A percentile compares a stretch with the other conserved stretches of the same genome.
Conservation (phyloP, 345 rosid species). For the Arabis hirsuta region DNA sequence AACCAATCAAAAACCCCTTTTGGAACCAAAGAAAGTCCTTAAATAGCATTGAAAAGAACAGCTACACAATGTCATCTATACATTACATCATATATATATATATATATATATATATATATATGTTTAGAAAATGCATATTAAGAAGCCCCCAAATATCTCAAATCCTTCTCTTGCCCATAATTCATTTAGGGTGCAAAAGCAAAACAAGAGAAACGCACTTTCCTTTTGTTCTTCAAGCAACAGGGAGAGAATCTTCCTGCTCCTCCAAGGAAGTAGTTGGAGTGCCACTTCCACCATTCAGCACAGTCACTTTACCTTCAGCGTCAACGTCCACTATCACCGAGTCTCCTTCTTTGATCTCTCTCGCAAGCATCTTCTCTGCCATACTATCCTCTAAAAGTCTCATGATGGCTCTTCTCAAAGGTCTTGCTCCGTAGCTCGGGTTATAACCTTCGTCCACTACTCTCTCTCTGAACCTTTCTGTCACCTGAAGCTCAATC, state of each 20-base stretch:
- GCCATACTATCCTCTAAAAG: slow-evolving; percentile 63
- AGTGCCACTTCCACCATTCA: slow-evolving; percentile 83
- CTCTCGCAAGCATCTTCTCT: slow-evolving; percentile 56
- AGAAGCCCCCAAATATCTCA: slow-evolving; percentile 30
- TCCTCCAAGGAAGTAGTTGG: slow-evolving; percentile 65
- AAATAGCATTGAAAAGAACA: slow-evolving; percentile 28
- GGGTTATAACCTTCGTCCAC: slow-evolving; percentile 62
- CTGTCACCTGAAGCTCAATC: slow-evolving; percentile 56
- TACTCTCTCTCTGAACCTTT: slow-evolving; percentile 51
- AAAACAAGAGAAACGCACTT: slow-evolving; percentile 33
- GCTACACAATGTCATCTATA: slow-evolving; percentile 45
- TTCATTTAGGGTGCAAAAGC: slow-evolving; percentile 32
- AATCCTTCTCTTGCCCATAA: slow-evolving; percentile 33
- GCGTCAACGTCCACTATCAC: slow-evolving; percentile 56
- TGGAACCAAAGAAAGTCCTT: slow-evolving; percentile 34
- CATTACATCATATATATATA: slow-evolving; percentile 35
- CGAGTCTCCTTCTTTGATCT: slow-evolving; percentile 55
- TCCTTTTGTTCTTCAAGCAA: slow-evolving; percentile 44
- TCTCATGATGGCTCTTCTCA: slow-evolving; percentile 64
- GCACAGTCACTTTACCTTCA: slow-evolving; percentile 54
- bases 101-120: background rate
- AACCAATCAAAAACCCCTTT: background rate
- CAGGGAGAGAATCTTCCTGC: slow-evolving; percentile 54
- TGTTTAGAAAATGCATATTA: slow-evolving; percentile 30
- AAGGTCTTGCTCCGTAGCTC: slow-evolving; percentile 68